phyloP scores from a whole-genome alignment of 176 grass and related monocot genomes.

The Pontederia paniculata region DNA sequence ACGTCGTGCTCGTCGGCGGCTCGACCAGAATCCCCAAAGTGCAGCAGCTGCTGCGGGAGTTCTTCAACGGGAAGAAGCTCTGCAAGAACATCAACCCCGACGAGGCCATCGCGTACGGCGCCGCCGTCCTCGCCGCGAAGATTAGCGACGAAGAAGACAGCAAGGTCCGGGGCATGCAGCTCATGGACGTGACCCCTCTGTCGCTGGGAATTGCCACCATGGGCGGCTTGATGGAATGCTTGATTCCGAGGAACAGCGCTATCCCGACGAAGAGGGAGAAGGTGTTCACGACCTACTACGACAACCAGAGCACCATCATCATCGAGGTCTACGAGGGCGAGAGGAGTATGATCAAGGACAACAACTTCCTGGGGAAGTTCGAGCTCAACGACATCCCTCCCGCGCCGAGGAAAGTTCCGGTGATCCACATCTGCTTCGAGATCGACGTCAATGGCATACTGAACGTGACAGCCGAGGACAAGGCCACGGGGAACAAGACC shows the following conservation, averaged over 20 bases:
- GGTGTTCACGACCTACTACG: not conserved
- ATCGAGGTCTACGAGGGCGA: not conserved
- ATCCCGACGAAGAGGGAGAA: not conserved
- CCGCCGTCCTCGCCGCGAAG: not conserved
- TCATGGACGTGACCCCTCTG: not conserved
- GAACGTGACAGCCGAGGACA: constrained; percentile 1
- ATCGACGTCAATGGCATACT: not conserved
- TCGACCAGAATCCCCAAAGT: constrained; percentile 7
- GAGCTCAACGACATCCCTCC: too few species aligned
- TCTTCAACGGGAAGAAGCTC: constrained; percentile 7
- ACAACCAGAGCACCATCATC: not conserved
- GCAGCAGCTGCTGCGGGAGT: constrained; percentile 1
- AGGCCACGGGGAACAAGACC: not conserved
- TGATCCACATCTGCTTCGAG: not conserved
- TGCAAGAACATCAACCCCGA: constrained; percentile 11
- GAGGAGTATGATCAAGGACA: not conserved
- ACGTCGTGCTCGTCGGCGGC: constrained; percentile 8
- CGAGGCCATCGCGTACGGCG: constrained; percentile 3
- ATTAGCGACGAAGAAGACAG: not conserved
- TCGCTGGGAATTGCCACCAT: not conserved
- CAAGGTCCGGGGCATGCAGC: not conserved
- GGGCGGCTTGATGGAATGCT: not conserved
- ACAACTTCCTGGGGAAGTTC: too few species aligned
- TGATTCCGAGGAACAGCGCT: not conserved
- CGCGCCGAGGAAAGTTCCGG: too few species aligned